A percentile compares a stretch with the other conserved stretches of the same genome.
phyloP scores from a whole-genome alignment of 352 stramenopile species.

The Phytophthora agathidicida region DNA sequence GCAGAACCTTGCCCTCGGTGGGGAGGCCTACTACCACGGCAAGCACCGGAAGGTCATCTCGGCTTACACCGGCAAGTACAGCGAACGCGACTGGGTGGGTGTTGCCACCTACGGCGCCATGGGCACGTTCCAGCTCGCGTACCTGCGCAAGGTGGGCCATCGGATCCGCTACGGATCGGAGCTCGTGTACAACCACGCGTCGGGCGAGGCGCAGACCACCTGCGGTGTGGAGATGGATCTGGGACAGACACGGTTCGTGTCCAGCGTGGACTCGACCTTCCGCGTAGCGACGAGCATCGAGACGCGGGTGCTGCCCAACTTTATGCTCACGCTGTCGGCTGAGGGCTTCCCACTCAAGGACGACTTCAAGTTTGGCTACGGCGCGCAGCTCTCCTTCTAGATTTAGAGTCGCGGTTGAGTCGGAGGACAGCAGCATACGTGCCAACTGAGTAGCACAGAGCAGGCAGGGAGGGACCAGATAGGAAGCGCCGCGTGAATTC shows the following conservation, averaged over 20 bases:
- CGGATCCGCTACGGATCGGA: conserved; percentile 86
- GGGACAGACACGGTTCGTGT: conserved; percentile 84
- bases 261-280: conserved; percentile 83
- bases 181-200: conserved; percentile 87
- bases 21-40: conserved; percentile 90
- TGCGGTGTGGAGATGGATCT: conserved; percentile 86
- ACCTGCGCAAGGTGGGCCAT: conserved; percentile 85
- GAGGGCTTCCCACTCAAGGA: conserved; percentile 88
- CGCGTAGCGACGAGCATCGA: conserved; percentile 86
- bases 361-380: conserved; percentile 92
- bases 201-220: conserved; percentile 81
- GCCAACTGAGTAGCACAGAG: conserved; percentile 32
- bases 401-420: conserved; percentile 35
- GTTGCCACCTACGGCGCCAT: conserved; percentile 81
- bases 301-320: conserved; percentile 86
- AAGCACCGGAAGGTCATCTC: conserved; percentile 88
- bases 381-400: conserved; percentile 89
- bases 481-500: conserved; percentile 16
- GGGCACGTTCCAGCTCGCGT: conserved; percentile 86
- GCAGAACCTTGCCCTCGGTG: conserved; percentile 74
- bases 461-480: conserved; percentile 17
- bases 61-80: conserved; percentile 87
- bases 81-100: conserved; percentile 65
- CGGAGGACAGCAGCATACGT: conserved; percentile 28
- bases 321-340: conserved; percentile 84